A percentile compares a stretch with the other conserved stretches of the same genome.
These are phyloP conservation scores for Heliocybe sulcata DNA, from an alignment of 1,284 basidiomycete species.

Conservation along the genomic window DNA sequence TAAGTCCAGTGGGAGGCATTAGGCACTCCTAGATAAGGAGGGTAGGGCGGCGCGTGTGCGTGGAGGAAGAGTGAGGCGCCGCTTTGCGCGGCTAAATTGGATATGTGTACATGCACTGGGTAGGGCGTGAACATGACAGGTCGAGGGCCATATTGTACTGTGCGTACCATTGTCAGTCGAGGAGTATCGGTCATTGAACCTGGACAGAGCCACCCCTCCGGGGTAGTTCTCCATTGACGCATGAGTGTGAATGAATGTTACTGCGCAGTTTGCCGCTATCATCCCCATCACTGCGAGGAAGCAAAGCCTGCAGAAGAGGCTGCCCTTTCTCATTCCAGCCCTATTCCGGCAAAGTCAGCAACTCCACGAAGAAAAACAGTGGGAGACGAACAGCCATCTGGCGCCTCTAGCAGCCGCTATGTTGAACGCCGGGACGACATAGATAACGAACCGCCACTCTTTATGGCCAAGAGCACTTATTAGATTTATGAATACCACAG, in stretches of 20 bases:
- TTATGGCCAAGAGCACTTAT: constrained; percentile 83
- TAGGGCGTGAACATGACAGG: not conserved
- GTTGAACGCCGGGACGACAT: constrained; percentile 81
- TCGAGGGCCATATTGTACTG: not conserved
- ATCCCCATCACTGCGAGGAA: constrained; percentile 36
- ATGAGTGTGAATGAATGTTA: constrained; percentile 45
- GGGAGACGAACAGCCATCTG: constrained; percentile 45
- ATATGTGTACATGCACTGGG: constrained; percentile 65
- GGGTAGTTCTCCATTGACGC: constrained; percentile 83
- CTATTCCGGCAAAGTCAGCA: not conserved
- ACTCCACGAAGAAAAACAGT: not conserved
- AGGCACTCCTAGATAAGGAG: constrained; percentile 15
- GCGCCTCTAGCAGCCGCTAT: constrained; percentile 68
- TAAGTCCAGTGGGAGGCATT: constrained; percentile 48
- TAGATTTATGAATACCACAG: constrained; percentile 49
- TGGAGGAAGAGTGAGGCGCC: constrained; percentile 89
- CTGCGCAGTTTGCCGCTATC: constrained; percentile 43
- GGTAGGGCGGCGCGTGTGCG: constrained; percentile 48
- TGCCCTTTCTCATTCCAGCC: constrained; percentile 26
- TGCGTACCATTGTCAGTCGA: constrained; percentile 25
- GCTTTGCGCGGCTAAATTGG: constrained; percentile 82
- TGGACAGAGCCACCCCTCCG: constrained; percentile 70
- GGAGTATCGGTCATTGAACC: constrained; percentile 49
- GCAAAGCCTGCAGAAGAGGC: constrained; percentile 33
- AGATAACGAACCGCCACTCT: constrained; percentile 95